Evolutionary conservation across 2,329 filamentous ascomycete species (phyloP).

Genomic region (Trichophyton mentagrophytes): DNA sequence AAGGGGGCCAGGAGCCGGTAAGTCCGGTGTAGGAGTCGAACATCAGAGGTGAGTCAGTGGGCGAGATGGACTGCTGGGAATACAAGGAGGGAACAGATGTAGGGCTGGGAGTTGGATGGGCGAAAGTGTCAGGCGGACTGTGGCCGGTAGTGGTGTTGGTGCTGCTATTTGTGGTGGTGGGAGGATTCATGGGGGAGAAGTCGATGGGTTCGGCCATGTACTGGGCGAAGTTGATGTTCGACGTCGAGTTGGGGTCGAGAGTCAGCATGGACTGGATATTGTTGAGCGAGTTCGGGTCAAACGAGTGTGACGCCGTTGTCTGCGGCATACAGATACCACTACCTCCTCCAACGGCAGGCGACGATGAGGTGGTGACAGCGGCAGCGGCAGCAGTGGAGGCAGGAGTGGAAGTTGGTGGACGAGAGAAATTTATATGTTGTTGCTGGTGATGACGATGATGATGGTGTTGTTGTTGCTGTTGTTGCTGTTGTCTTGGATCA

Average conservation of each 20-base stretch:
- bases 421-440: background rate
- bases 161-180: background rate
- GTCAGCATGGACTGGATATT: slow-evolving; percentile 6
- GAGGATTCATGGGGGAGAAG: slow-evolving; percentile 9
- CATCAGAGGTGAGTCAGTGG: slow-evolving; percentile 10
- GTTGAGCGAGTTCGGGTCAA: background rate
- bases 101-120: background rate
- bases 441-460: background rate
- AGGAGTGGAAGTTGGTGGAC: background rate
- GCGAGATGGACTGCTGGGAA: slow-evolving; percentile 11
- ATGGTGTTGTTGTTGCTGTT: background rate
- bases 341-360: background rate
- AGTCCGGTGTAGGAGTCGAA: slow-evolving; percentile 9
- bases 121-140: background rate
- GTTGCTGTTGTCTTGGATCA: background rate
- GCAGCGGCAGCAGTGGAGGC: background rate
- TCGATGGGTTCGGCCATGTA: slow-evolving; percentile 12
- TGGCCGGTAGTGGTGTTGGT: background rate
- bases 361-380: background rate
- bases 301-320: background rate
- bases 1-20: slow-evolving; percentile 9
- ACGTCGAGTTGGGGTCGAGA: slow-evolving; percentile 5
- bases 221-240: slow-evolving; percentile 8
- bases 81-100: slow-evolving; percentile 11
- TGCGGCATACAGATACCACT: background rate